phyloP scores from a whole-genome alignment of 192 early-diverging fungal genomes.

The Dissophora ornata region DNA sequence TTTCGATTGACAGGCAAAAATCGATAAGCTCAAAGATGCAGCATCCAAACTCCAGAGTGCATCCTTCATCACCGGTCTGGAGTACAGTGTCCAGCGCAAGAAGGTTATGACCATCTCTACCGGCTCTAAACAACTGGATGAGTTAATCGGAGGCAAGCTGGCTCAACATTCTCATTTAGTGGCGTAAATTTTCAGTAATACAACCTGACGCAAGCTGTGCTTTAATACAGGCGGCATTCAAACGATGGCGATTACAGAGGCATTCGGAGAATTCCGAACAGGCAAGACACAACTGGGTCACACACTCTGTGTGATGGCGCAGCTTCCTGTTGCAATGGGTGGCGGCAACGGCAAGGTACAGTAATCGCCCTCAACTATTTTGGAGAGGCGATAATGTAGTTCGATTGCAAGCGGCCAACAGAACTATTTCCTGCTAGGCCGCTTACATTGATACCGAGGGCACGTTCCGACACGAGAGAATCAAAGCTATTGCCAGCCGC shows the following conservation, averaged over 20 bases:
- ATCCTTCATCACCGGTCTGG: slow-evolving; percentile 78
- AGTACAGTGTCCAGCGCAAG: slow-evolving; percentile 63
- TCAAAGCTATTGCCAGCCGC: slow-evolving; percentile 76
- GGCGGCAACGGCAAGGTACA: slow-evolving; percentile 80
- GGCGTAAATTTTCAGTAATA: no score
- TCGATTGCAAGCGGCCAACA: no score
- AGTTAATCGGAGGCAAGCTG: slow-evolving; percentile 71
- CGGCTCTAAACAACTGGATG: slow-evolving; percentile 82
- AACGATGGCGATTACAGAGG: slow-evolving; percentile 86
- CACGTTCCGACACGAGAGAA: slow-evolving; percentile 87
- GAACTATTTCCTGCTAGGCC: slow-evolving; percentile 23
- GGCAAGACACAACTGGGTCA: slow-evolving; percentile 88
- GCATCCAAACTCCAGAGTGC: slow-evolving; percentile 69
- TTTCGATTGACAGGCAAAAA: slow-evolving; percentile 60
- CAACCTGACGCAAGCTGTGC: neutral
- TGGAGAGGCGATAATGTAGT: no score
- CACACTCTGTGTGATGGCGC: slow-evolving; percentile 80
- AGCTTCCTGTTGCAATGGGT: slow-evolving; percentile 77
- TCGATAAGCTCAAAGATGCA: slow-evolving; percentile 90
- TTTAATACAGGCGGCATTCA: slow-evolving; percentile 73
- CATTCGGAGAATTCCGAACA: slow-evolving; percentile 88
- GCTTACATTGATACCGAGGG: slow-evolving; percentile 73
- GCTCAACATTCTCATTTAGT: no score
- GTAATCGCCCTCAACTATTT: no score
- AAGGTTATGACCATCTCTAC: slow-evolving; percentile 78